Evolutionary conservation across 176 grass and related monocot species (phyloP).

Genomic region (Juncus effusus): DNA sequence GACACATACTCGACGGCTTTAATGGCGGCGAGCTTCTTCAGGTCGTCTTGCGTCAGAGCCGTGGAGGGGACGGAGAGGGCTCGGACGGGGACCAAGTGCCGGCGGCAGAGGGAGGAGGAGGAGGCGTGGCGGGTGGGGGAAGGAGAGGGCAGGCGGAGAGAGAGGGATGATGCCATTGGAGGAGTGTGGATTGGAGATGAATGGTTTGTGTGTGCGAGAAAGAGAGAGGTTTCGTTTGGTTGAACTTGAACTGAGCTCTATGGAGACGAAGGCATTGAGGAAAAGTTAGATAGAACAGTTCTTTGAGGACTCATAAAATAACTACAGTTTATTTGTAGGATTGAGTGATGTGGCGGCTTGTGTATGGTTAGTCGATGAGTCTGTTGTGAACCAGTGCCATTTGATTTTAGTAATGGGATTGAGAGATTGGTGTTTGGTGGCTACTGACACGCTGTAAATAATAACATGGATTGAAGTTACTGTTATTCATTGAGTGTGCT

Average conservation of each 20-base stretch:
- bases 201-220: conserved; percentile 20
- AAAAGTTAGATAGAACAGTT: not conserved
- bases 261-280: not conserved
- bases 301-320: no score
- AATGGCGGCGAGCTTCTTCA: conserved; percentile 84
- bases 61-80: conserved; percentile 50
- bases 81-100: conserved; percentile 24
- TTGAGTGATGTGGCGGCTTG: no score
- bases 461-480: no score
- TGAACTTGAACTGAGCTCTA: not conserved
- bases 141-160: conserved; percentile 35
- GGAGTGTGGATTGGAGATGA: conserved; percentile 13
- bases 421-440: no score
- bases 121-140: conserved; percentile 18
- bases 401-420: no score
- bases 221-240: conserved; percentile 6
- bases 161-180: conserved; percentile 36
- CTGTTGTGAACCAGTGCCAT: no score
- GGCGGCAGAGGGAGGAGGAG: conserved; percentile 10
- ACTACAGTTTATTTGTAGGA: no score
- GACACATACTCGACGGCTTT: conserved; percentile 87
- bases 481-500: no score
- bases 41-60: conserved; percentile 76
- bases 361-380: no score
- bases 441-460: no score